phyloP scores from a whole-genome alignment of 805 yeast genomes.

The Starmerella apis region DNA sequence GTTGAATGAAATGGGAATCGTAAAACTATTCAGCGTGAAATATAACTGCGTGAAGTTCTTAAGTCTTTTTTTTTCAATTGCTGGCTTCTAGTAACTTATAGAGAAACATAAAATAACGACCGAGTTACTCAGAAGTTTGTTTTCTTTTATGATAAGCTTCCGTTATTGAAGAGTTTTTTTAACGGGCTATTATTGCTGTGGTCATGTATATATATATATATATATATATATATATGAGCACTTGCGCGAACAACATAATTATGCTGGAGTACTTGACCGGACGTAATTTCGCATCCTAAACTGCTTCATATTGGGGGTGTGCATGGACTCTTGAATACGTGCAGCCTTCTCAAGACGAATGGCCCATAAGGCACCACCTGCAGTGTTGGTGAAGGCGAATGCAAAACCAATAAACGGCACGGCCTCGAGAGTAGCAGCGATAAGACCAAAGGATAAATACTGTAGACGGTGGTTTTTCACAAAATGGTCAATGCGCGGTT shows the following conservation, averaged over 20 bases:
- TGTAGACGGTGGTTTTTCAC: conserved; percentile 27
- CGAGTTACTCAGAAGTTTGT: too few relatives aligned
- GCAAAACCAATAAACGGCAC: conserved; percentile 32
- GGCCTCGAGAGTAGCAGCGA: conserved; percentile 33
- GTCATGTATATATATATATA: too few relatives aligned
- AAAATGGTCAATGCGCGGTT: conserved; percentile 34
- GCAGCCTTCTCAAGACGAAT: conserved; percentile 25
- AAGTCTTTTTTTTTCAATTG: too few relatives aligned
- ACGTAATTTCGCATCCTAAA: not conserved
- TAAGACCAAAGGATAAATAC: conserved; percentile 31
- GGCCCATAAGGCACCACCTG: conserved; percentile 36
- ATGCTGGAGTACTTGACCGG: not conserved
- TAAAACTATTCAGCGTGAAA: too few relatives aligned
- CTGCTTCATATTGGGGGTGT: not conserved
- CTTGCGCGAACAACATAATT: too few relatives aligned
- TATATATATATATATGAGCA: too few relatives aligned
- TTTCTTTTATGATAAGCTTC: too few relatives aligned
- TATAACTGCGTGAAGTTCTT: too few relatives aligned
- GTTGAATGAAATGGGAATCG: too few relatives aligned
- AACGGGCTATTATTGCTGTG: too few relatives aligned
- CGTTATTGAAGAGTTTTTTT: too few relatives aligned
- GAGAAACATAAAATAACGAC: not conserved
- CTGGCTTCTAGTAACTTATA: not conserved
- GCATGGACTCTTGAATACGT: too few relatives aligned
- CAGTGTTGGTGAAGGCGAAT: conserved; percentile 32